These are phyloP conservation scores for Linum usitatissimum DNA, from an alignment of 345 rosid species.

Conservation along the genomic window DNA sequence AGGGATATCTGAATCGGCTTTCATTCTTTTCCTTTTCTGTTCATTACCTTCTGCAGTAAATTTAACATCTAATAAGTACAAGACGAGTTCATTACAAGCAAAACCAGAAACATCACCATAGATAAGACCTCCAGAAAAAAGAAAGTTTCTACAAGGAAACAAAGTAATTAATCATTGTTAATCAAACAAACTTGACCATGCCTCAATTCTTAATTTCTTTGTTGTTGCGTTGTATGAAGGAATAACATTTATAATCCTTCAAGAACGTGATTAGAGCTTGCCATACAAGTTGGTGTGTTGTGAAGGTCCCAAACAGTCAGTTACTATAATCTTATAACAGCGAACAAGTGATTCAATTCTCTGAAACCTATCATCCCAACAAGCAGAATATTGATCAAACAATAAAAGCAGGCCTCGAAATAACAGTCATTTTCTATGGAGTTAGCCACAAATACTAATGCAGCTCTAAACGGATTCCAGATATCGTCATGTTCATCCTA, in stretches of 20 bases:
- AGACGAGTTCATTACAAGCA: slow-evolving; percentile 10
- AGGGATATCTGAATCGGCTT: slow-evolving; percentile 56
- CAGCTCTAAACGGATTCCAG: too few species aligned
- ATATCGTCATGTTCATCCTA: too few species aligned
- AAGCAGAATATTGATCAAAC: too few species aligned
- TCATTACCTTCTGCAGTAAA: slow-evolving; percentile 67
- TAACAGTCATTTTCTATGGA: too few species aligned
- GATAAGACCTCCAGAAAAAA: not conserved
- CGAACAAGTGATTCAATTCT: not conserved
- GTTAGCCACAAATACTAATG: too few species aligned
- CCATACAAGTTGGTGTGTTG: not conserved
- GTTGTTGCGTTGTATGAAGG: not conserved
- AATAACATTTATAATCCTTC: too few species aligned
- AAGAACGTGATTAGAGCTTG: not conserved
- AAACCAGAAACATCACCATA: slow-evolving; percentile 5
- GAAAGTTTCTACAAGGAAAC: not conserved
- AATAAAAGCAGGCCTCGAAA: too few species aligned
- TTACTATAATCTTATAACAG: not conserved
- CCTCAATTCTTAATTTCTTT: not conserved
- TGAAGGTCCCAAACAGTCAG: not conserved
- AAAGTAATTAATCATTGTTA: not conserved
- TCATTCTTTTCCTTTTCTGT: slow-evolving; percentile 63
- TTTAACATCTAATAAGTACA: slow-evolving; percentile 13
- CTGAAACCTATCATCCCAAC: too few species aligned
- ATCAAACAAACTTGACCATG: not conserved